Percentiles rank a stretch among this genome's conserved stretches.
phyloP scores from a whole-genome alignment of 768 basidiomycete genomes.

The Epithele typhae region DNA sequence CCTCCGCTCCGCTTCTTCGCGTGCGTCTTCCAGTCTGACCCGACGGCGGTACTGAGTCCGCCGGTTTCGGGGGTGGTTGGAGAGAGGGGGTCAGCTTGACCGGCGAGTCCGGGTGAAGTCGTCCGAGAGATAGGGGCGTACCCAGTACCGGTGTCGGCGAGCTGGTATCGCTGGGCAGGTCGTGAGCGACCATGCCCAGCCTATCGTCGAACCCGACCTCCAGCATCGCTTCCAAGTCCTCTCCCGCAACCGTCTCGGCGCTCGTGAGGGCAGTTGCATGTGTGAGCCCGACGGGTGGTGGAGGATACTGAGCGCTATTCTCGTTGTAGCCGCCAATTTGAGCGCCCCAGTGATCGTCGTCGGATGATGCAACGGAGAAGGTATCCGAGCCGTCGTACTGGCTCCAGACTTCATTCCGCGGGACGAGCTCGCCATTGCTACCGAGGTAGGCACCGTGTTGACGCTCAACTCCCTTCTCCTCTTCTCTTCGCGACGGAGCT shows the following conservation, averaged over 20 bases:
- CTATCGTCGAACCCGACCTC: constrained; percentile 84
- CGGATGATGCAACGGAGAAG: constrained; percentile 75
- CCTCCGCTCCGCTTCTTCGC: constrained; percentile 38
- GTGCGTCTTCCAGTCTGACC: constrained; percentile 34
- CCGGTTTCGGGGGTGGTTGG: constrained; percentile 29
- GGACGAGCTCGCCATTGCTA: constrained; percentile 60
- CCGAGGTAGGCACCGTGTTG: constrained; percentile 65
- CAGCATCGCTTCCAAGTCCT: constrained; percentile 89
- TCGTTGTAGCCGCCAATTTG: constrained; percentile 98
- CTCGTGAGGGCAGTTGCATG: constrained; percentile 33
- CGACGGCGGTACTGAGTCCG: constrained; percentile 33
- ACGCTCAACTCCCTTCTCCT: constrained; percentile 80
- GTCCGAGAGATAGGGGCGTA: constrained; percentile 55
- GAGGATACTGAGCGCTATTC: constrained; percentile 69
- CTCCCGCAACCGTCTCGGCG: constrained; percentile 52
- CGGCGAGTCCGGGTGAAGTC: constrained; percentile 35
- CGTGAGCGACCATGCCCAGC: constrained; percentile 29
- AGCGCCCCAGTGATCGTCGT: constrained; percentile 93
- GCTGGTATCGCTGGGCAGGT: constrained; percentile 55
- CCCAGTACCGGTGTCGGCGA: constrained; percentile 54
- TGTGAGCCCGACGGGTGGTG: constrained; percentile 74
- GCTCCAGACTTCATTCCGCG: constrained; percentile 43
- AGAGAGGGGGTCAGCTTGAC: constrained; percentile 20
- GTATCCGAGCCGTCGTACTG: constrained; percentile 81
- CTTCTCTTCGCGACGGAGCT: constrained; percentile 82